Base-by-base conservation (phyloP, 2,329 filamentous ascomycete species). In the Didymella exigua region DNA sequence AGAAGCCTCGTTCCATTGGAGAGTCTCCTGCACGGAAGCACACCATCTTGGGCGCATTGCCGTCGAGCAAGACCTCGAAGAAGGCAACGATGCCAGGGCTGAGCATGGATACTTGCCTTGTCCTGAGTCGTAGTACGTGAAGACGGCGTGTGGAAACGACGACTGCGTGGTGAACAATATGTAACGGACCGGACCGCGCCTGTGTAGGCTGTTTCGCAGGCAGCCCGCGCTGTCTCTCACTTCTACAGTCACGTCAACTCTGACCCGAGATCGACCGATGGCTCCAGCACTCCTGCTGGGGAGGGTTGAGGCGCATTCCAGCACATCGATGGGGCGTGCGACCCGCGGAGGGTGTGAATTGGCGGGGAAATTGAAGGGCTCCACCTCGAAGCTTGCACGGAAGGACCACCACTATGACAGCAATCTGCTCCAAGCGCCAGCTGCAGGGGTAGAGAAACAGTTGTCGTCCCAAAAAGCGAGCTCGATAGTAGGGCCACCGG, bases 281-380 rank as follows among this genome's bases (percentile, higher is more conserved):
- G 42, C 36, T 36, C 40, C 45, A 44, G 44, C n/a, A 19, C 34
- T 41, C 29, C 41, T 42, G 21, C 33, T 44, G 30, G 27, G 31
- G 34, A 50, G 36, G 41, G 26, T 47, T 42, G 42, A 54, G 50
- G 38, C 47, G 16, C 24, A 54, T 43, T 52, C 42, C 45, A 31
- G 56, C 54, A 54, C 54, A 62, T 58, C 59, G 62, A 21, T 36
- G 68, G 69, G 69, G 67, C 69, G 63, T 65, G 65, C 66, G 62
- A 64, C 58, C 67, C 60, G 64, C 54, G 52, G 47, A 33, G 57
- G 16, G 47, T 31, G 43, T 41, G 47, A 61, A 49, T 46, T 43
- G 54, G 67, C 58, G 60, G 64, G 62, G 65, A 66, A 63, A 9
- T 46, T 53, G 58, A 50, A 66, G 57, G 61, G 63, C 57, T 54